Percentiles rank a stretch among this genome's conserved stretches.
Evolutionary conservation across 371 early-diverging fungal species (phyloP).

Genomic region (Haplosporangium sp.): DNA sequence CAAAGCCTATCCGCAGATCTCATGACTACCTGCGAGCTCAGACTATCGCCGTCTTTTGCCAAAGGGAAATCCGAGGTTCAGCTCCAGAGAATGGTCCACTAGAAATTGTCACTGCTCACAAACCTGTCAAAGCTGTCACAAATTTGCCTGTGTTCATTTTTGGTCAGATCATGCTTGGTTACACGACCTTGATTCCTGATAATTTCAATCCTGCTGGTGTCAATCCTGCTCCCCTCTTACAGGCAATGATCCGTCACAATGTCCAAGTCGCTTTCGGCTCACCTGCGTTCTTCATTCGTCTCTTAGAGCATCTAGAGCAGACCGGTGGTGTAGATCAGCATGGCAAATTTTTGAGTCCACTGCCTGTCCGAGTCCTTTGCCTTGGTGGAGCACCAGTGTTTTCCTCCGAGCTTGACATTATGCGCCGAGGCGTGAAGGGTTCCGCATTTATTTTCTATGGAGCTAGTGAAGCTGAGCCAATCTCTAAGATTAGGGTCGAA

Average conservation of each 20-base stretch:
- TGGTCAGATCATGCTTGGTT: constrained; percentile 56
- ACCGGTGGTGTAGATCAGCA: constrained; percentile 43
- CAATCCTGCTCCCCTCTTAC: constrained; percentile 41
- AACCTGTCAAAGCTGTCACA: constrained; percentile 44
- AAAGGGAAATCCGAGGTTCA: constrained; percentile 40
- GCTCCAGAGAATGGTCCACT: constrained; percentile 3
- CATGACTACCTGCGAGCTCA: constrained; percentile 54
- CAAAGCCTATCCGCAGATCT: constrained; percentile 52
- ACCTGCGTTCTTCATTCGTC: constrained; percentile 47
- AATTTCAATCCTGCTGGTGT: constrained; percentile 54
- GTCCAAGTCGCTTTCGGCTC: constrained; percentile 55
- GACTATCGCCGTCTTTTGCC: constrained; percentile 49
- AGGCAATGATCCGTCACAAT: constrained; percentile 52
- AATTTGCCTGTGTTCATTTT: constrained; percentile 54
- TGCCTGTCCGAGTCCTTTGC: constrained; percentile 48
- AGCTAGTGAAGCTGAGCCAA: constrained; percentile 54
- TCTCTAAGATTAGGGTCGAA: constrained; percentile 53
- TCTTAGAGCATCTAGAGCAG: constrained; percentile 44
- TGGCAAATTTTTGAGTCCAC: constrained; percentile 40
- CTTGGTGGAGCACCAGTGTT: constrained; percentile 54
- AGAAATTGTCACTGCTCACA: constrained; percentile 14
- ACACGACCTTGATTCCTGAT: constrained; percentile 53
- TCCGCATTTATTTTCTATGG: constrained; percentile 55
- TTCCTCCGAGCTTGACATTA: constrained; percentile 51
- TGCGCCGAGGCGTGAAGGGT: constrained; percentile 52